These are phyloP conservation scores for Glonium stellatum DNA, from an alignment of 495 filamentous ascomycete species.

Conservation along the genomic window DNA sequence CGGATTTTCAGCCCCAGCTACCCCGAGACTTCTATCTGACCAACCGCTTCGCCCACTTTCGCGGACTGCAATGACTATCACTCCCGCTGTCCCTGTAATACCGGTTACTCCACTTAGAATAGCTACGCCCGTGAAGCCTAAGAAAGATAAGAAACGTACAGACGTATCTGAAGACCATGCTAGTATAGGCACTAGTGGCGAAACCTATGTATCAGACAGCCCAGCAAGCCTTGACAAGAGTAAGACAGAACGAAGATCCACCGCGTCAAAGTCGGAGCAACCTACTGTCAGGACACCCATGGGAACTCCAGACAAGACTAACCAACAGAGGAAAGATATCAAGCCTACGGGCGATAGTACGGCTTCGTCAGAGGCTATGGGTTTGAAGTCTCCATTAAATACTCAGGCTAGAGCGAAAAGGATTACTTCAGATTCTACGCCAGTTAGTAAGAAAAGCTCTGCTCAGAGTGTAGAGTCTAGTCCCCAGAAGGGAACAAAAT, in stretches of 20 bases:
- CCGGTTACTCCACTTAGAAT: constrained; percentile 17
- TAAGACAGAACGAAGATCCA: too few species aligned
- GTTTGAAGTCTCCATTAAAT: constrained; percentile 6
- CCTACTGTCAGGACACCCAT: background rate
- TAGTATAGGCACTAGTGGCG: background rate
- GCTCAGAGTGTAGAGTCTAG: background rate
- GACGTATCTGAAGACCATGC: background rate
- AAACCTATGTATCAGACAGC: too few species aligned
- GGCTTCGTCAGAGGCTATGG: background rate
- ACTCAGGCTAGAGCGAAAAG: constrained; percentile 7
- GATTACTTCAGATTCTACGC: background rate
- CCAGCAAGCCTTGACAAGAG: too few species aligned
- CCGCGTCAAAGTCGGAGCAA: background rate
- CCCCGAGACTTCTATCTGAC: constrained; percentile 25
- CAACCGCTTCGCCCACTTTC: constrained; percentile 13
- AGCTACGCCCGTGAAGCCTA: constrained; percentile 10
- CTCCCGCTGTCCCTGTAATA: constrained; percentile 22
- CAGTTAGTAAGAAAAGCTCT: constrained; percentile 5
- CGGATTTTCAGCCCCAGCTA: constrained; percentile 54
- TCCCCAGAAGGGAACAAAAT: constrained; percentile 12
- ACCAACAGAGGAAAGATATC: background rate
- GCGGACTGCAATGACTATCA: constrained; percentile 12
- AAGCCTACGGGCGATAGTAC: background rate
- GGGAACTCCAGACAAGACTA: background rate
- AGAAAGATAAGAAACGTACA: constrained; percentile 1